Base-by-base conservation (phyloP, 2,329 filamentous ascomycete species). In the Colletotrichum sansevieriae region DNA sequence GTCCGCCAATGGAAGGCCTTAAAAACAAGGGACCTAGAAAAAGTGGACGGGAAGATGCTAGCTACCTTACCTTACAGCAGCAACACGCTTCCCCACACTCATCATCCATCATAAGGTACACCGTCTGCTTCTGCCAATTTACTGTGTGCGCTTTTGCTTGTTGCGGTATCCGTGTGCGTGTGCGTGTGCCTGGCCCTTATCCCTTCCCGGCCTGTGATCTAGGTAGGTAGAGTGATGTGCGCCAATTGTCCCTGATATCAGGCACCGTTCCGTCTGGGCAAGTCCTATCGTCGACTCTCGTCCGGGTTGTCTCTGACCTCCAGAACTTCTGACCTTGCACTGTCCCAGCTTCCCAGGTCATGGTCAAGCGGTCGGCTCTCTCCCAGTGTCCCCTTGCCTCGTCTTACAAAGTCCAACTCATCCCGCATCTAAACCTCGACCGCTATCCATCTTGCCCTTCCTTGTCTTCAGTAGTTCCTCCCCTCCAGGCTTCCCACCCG, bases 391-490 rank as follows among this genome's bases (percentile, higher is more conserved):
- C 29, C 49, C 49, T 54, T 54, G 49, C 49, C 49, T 29, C 44
- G 18, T 41, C 39, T 67, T 66, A 66, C 66, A 69, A 69, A 69
- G 49, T 61, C 66, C 56, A 60, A 35, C 44, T 56, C 55, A 69
- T 68, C 66, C 66, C 66, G 62, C 62, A 60, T 66, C 57, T 43
- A 51, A 68, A 68, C 11, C 41, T 51, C 64, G 25, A 33, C 22
- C 13, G 13, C 52, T 25, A 15, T 4, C 35, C 52, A 29, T 10
- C 55, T 66, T 61, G 55, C 37, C 22, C n/a, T 44, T 59, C 54
- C 55, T 56, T 44, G 49, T 22, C 66, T 61, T 58, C 55, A 9
- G 29, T 37, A 47, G 25, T 47, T 43, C 60, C 41, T 65, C 49
- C 49, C 41, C 39, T 43, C 54, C 52, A 46, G 13, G 11, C 35